Evolutionary conservation across 2,329 filamentous ascomycete genomes (phyloP).

Genomic region (Pseudocercospora crystallina): DNA sequence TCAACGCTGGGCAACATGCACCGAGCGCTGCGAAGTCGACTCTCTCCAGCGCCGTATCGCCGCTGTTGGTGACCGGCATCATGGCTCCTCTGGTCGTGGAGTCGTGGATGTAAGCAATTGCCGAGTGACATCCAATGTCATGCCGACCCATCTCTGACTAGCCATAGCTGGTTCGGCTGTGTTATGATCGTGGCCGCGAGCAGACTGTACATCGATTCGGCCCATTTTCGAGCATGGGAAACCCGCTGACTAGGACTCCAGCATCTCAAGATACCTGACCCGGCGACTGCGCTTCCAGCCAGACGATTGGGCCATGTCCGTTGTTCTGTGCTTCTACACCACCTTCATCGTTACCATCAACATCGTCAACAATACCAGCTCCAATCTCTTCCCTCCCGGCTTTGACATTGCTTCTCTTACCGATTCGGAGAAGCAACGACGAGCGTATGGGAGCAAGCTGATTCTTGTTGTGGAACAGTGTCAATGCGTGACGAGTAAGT

Average conservation of each 20-base stretch:
- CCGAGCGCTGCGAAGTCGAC: too few relatives aligned
- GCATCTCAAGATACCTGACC: constrained; percentile 45
- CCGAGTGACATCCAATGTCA: constrained; percentile 37
- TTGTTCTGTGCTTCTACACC: constrained; percentile 52
- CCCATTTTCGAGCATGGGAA: too few relatives aligned
- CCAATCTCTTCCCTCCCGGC: constrained; percentile 46
- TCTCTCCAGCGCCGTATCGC: too few relatives aligned
- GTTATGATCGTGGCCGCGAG: constrained; percentile 41
- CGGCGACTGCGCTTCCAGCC: constrained; percentile 52
- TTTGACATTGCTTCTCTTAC: constrained; percentile 47
- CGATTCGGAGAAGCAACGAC: constrained; percentile 22
- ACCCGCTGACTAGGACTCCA: constrained; percentile 15
- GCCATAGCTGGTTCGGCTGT: constrained; percentile 21
- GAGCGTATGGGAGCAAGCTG: constrained; percentile 39
- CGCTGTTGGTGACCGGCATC: background rate
- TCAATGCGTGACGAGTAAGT: constrained; percentile 31
- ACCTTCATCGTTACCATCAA: constrained; percentile 51
- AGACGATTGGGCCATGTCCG: constrained; percentile 60
- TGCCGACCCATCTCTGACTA: too few relatives aligned
- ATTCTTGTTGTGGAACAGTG: constrained; percentile 41
- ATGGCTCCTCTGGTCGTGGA: constrained; percentile 42
- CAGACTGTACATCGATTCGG: constrained; percentile 41
- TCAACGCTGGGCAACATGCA: too few relatives aligned
- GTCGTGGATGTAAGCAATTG: constrained; percentile 42
- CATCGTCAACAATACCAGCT: constrained; percentile 40